Evolutionary conservation across 805 yeast species (phyloP).

Genomic region (Candida coquimbonensis): DNA sequence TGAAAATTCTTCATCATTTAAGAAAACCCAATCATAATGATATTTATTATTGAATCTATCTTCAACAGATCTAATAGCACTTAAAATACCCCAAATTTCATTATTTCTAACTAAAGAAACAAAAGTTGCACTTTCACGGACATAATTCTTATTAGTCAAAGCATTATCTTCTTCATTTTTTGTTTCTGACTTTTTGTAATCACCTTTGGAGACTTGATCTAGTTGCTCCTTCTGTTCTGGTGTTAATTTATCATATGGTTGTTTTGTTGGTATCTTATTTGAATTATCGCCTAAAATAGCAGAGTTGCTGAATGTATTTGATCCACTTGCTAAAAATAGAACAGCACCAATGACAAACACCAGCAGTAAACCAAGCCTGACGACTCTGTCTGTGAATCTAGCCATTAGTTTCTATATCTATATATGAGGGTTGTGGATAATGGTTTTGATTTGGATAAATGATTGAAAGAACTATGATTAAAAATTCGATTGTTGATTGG

Average conservation of each 20-base stretch:
- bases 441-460: no score
- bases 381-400: conserved; percentile 15
- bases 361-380: conserved; percentile 14
- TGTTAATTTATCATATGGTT: no score
- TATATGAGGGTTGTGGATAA: no score
- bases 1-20: conserved; percentile 79
- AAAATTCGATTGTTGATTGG: no score
- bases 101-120: conserved; percentile 72
- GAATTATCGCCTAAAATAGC: no score
- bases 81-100: conserved; percentile 57
- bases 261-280: no score
- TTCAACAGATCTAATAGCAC: conserved; percentile 71
- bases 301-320: not conserved
- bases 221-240: no score
- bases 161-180: not conserved
- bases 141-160: conserved; percentile 6
- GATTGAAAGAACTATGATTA: no score
- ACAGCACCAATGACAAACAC: conserved; percentile 15
- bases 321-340: conserved; percentile 12
- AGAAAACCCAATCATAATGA: conserved; percentile 91
- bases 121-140: conserved; percentile 67
- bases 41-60: conserved; percentile 80
- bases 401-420: conserved; percentile 8
- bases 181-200: no score
- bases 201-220: not conserved